Base-by-base conservation (phyloP, 495 filamentous ascomycete species). In the Pyronema omphalodes region DNA sequence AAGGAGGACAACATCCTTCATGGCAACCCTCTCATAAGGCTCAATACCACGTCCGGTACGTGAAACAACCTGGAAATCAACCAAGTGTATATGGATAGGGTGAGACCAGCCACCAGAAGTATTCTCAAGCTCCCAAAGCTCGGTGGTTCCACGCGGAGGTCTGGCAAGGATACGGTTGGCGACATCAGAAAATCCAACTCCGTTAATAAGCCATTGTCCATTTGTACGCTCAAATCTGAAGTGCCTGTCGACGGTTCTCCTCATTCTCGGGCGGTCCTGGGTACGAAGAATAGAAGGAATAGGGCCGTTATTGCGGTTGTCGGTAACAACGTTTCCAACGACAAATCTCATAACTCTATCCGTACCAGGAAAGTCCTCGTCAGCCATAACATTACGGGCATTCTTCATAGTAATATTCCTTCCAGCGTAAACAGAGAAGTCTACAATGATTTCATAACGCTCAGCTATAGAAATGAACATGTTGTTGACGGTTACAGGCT, bases 81-180 rank as follows among this genome's bases (percentile, higher is more conserved):
- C 72, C 9, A 80, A 67, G 57, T 80, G 77, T 40, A 80, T 68
- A 62, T 80, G 77, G 39, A 80, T 68, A 5, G 75, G 74, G 48
- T 77, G 75, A 11, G 66, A 67, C 67, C 74, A 75, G 19, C 66
- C 69, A 29, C 71, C 69, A 37, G 68, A 65, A 9, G 51, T 56
- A 57, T 77, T 74, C 59, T 68, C 63, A 3, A 78, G 65, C 55
- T 72, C 67, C 74, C 73, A 78, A 12, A 72, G 65, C 60, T 77
- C 69, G 1, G 70, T 67, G 0, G 63, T 65, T 9, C 75, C 75
- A 9, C 70, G 68, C 37, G 63, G 63, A 0, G 73, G 71, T 7
- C 66, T 68, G 7, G 75, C 71, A 0, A 77, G 66, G 29, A 77
- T 67, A n/a, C 73, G 70, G 63, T 75, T 73, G 9, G 64, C 61